Evolutionary conservation across 2,329 filamentous ascomycete genomes (phyloP).

Genomic region (Colletotrichum tofieldiae): DNA sequence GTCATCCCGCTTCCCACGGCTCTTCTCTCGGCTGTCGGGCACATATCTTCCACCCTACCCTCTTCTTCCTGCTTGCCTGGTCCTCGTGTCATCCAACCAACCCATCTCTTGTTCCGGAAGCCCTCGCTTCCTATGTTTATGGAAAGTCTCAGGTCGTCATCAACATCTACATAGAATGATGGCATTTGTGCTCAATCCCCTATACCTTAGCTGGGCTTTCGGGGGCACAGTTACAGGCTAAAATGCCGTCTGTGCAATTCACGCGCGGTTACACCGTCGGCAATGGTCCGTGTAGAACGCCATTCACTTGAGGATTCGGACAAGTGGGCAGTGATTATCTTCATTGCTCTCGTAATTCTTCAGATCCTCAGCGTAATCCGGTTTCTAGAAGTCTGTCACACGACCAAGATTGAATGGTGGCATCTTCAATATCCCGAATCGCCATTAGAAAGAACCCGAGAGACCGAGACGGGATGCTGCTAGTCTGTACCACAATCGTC

Average conservation of each 20-base stretch:
- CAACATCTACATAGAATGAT: neutral
- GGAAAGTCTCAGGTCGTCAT: slow-evolving; percentile 1
- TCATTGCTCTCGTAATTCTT: neutral
- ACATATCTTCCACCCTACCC: neutral
- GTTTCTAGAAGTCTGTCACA: neutral
- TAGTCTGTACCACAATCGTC: slow-evolving; percentile 22
- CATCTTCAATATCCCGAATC: neutral
- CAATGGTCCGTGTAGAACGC: neutral
- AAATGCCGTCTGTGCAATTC: neutral
- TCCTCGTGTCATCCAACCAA: neutral
- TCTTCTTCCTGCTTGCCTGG: neutral
- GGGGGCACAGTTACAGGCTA: neutral
- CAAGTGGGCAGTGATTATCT: no score
- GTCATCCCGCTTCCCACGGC: neutral
- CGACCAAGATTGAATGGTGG: no score
- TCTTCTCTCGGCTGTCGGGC: neutral
- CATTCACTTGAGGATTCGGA: neutral
- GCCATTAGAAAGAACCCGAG: neutral
- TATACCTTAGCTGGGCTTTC: neutral
- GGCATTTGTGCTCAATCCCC: neutral
- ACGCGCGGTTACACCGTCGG: neutral
- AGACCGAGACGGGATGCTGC: slow-evolving; percentile 11
- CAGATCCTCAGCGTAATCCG: neutral
- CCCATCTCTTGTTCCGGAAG: no score
- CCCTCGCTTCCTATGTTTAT: neutral